A percentile compares a stretch with the other conserved stretches of the same genome.
phyloP scores from a whole-genome alignment of 306 rosid genomes.

The Begonia masoniana region DNA sequence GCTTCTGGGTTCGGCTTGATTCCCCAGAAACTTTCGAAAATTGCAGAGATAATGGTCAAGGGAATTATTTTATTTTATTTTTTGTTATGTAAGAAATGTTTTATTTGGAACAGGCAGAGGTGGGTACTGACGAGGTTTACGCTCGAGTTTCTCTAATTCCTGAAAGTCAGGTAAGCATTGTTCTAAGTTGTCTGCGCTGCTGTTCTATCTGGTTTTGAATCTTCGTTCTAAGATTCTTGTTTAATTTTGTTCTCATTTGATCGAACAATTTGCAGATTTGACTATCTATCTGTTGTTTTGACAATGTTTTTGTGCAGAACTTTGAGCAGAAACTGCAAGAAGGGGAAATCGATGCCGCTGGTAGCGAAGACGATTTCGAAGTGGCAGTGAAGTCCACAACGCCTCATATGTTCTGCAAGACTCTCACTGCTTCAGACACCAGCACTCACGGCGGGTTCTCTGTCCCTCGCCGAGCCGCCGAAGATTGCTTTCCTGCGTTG shows the following conservation, averaged over 20 bases:
- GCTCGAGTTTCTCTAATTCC: slow-evolving; percentile 80
- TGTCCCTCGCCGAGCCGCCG: slow-evolving; percentile 99
- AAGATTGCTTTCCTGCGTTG: slow-evolving; percentile 97
- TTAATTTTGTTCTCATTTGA: background rate
- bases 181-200: background rate
- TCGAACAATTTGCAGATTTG: no score
- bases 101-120: slow-evolving; percentile 67
- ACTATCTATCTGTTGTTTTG: background rate
- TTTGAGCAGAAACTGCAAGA: slow-evolving; percentile 37
- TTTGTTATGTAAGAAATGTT: background rate
- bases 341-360: slow-evolving; percentile 42
- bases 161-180: slow-evolving; percentile 69
- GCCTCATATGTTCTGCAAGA: slow-evolving; percentile 99
- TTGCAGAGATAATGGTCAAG: background rate
- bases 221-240: no score
- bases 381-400: slow-evolving; percentile 59
- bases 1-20: slow-evolving; percentile 11
- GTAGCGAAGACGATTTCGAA: slow-evolving; percentile 58
- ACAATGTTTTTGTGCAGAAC: slow-evolving; percentile 27
- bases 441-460: slow-evolving; percentile 99
- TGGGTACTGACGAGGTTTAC: slow-evolving; percentile 83
- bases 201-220: no score
- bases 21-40: slow-evolving; percentile 9
- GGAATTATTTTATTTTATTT: slow-evolving; percentile 3
- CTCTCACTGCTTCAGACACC: slow-evolving; percentile 96